phyloP scores from a whole-genome alignment of 2,329 filamentous ascomycete species.

The Pseudohalonectria lignicola region DNA sequence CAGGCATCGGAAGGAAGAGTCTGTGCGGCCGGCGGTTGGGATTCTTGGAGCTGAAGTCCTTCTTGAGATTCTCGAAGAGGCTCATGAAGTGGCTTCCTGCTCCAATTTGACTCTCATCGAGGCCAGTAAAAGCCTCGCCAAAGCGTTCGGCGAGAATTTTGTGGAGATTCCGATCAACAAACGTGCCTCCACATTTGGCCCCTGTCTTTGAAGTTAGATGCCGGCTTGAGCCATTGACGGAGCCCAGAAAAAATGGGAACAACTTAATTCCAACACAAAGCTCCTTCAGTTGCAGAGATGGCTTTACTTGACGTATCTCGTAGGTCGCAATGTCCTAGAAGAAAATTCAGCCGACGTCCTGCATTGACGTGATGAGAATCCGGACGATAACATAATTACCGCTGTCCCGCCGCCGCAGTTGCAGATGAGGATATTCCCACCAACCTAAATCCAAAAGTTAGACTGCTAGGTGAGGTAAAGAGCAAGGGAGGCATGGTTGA shows the following conservation, averaged over 20 bases:
- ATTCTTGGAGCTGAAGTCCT: constrained; percentile 2
- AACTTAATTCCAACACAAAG: not conserved
- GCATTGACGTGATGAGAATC: too few relatives aligned
- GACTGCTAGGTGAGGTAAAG: not conserved
- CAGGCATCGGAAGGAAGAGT: not conserved
- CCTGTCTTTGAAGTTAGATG: not conserved
- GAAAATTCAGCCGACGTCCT: too few relatives aligned
- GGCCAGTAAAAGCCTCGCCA: not conserved
- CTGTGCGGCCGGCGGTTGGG: not conserved
- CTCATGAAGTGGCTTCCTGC: not conserved
- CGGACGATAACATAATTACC: not conserved
- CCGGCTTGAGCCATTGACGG: too few relatives aligned
- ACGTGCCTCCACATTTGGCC: not conserved
- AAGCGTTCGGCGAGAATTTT: not conserved
- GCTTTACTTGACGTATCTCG: not conserved
- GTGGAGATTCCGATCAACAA: not conserved
- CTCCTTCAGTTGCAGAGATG: not conserved
- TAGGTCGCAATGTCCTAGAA: constrained; percentile 1
- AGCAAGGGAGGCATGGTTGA: too few relatives aligned
- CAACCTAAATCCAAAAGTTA: not conserved
- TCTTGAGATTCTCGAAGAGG: constrained; percentile 1
- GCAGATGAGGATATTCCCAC: constrained; percentile 1
- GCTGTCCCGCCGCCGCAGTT: constrained; percentile 1
- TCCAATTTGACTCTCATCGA: not conserved
- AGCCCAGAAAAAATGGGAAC: too few relatives aligned